These are phyloP conservation scores for Verticillium tricorpus DNA, from an alignment of 2,329 filamentous ascomycete species.

Conservation along the genomic window DNA sequence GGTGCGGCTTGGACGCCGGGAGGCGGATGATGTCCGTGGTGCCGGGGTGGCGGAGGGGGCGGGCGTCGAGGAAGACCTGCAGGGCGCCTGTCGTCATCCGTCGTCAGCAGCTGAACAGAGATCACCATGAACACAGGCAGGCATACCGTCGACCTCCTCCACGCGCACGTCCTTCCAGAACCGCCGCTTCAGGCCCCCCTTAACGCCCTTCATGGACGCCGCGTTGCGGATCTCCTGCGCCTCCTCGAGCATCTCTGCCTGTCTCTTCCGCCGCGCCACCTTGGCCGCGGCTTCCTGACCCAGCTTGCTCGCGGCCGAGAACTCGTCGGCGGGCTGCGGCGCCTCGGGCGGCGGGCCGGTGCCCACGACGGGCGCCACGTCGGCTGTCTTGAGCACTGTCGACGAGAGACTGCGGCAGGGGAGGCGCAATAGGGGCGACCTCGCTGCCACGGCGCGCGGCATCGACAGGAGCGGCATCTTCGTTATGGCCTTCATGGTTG, in stretches of 20 bases:
- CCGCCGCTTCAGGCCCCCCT: constrained; percentile 55
- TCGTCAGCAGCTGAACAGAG: not conserved
- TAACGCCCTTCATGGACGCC: constrained; percentile 26
- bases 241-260: constrained; percentile 50
- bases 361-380: constrained; percentile 48
- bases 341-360: constrained; percentile 56
- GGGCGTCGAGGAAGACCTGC: constrained; percentile 69
- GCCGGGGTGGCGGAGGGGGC: constrained; percentile 73
- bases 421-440: constrained; percentile 17
- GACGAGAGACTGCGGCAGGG: constrained; percentile 24
- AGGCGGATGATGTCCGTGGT: constrained; percentile 68
- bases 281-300: constrained; percentile 26
- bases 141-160: constrained; percentile 58
- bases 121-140: not conserved
- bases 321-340: constrained; percentile 38
- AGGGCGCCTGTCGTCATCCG: constrained; percentile 31
- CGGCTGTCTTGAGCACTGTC: constrained; percentile 28
- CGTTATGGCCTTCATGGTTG: constrained; percentile 35
- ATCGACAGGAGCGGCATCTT: constrained; percentile 29
- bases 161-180: constrained; percentile 88
- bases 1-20: constrained; percentile 70
- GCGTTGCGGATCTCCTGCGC: constrained; percentile 39
- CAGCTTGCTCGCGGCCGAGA: constrained; percentile 28
- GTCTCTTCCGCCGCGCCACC: constrained; percentile 45
- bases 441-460: constrained; percentile 17